A percentile compares a stretch with the other conserved stretches of the same genome.
phyloP scores from a whole-genome alignment of 371 early-diverging fungal genomes.

The Lichtheimia hyalospora region DNA sequence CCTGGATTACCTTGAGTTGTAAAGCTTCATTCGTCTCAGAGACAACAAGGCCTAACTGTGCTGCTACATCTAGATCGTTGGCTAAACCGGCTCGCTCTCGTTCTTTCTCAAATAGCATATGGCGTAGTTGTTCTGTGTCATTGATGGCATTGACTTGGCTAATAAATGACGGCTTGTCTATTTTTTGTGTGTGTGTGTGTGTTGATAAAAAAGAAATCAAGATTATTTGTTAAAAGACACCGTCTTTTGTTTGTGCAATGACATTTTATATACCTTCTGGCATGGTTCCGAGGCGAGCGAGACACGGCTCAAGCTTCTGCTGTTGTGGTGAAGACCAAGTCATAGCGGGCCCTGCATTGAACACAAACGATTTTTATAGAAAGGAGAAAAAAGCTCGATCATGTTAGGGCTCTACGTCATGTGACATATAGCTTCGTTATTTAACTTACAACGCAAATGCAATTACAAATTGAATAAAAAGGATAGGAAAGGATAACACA shows the following conservation, averaged over 20 bases:
- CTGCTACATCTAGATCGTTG: constrained; percentile 67
- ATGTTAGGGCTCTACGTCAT: constrained; percentile 2
- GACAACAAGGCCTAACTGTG: constrained; percentile 63
- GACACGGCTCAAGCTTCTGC: constrained; percentile 46
- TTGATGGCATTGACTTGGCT: constrained; percentile 48
- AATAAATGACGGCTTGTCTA: constrained; percentile 49
- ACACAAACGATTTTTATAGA: constrained; percentile 1
- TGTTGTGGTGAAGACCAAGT: constrained; percentile 17
- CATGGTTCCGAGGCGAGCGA: constrained; percentile 46
- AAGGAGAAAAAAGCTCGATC: constrained; percentile 3
- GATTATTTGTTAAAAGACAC: neutral
- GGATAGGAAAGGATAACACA: too few relatives aligned
- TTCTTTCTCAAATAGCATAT: constrained; percentile 61
- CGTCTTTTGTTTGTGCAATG: neutral
- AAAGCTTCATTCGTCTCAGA: constrained; percentile 65
- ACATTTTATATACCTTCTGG: constrained; percentile 39
- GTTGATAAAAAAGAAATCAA: neutral
- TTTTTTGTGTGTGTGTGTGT: too few relatives aligned
- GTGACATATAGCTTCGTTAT: too few relatives aligned
- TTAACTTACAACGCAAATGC: too few relatives aligned
- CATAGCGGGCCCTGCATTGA: constrained; percentile 14
- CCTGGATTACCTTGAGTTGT: constrained; percentile 47
- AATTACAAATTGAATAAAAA: too few relatives aligned
- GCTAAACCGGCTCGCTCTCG: constrained; percentile 62
- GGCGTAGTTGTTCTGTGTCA: constrained; percentile 51